These are phyloP conservation scores for Nothophoma quercina DNA, from an alignment of 2,329 filamentous ascomycete genomes.

Conservation along the genomic window DNA sequence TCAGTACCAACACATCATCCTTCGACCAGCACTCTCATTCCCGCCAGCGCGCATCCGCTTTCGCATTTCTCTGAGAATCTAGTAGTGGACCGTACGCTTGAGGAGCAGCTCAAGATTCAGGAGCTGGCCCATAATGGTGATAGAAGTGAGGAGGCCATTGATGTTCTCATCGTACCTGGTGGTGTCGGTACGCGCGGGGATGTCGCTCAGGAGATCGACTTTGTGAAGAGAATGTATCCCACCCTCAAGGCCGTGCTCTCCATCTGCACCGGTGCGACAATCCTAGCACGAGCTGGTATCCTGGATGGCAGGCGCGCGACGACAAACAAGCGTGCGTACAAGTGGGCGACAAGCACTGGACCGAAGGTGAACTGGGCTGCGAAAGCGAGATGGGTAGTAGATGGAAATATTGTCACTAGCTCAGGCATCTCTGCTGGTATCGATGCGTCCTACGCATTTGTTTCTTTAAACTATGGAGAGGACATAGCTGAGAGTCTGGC, in stretches of 20 bases:
- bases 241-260: slow-evolving; percentile 64
- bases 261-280: slow-evolving; percentile 68
- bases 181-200: slow-evolving; percentile 58
- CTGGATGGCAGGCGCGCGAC: slow-evolving; percentile 67
- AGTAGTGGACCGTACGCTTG: slow-evolving; percentile 25
- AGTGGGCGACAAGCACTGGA: slow-evolving; percentile 47
- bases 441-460: slow-evolving; percentile 65
- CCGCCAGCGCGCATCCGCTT: slow-evolving; percentile 19
- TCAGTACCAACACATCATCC: slow-evolving; percentile 34
- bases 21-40: slow-evolving; percentile 24
- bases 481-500: slow-evolving; percentile 58
- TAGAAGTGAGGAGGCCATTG: slow-evolving; percentile 34
- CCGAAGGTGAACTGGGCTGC: slow-evolving; percentile 66
- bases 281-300: slow-evolving; percentile 65
- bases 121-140: slow-evolving; percentile 8
- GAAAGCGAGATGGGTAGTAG: slow-evolving; percentile 61
- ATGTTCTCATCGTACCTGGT: slow-evolving; percentile 72
- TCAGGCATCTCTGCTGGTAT: slow-evolving; percentile 71
- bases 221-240: slow-evolving; percentile 57
- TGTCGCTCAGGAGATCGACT: slow-evolving; percentile 52
- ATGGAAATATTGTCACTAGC: slow-evolving; percentile 71
- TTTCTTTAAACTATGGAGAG: slow-evolving; percentile 61
- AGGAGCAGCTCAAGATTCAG: slow-evolving; percentile 26
- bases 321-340: slow-evolving; percentile 68
- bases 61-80: slow-evolving; percentile 29